Evolutionary conservation across 768 basidiomycete species (phyloP), one percentile per base, ranked within the genome.

Genomic region (Leccinum uliginosum): DNA sequence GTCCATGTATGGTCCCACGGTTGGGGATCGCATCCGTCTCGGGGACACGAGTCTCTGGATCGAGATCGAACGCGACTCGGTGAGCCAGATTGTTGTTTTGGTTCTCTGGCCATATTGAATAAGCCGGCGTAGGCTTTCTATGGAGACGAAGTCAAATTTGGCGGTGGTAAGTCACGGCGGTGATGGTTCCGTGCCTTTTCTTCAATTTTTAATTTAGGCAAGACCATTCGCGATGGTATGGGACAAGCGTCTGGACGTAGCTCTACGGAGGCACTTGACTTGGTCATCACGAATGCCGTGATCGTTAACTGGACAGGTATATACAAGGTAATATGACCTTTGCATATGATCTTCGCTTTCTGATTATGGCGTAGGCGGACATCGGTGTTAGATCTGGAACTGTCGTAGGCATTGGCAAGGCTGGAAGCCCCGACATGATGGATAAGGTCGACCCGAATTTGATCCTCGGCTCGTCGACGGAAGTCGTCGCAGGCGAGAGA

Each of bases 81-180:
- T 89, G 61, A 51, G 66, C 55, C 50, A 47, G 8, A 27, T n/a
- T 14, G 24, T 40, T 23, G 30, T 34, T 21, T 35, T 50, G 24
- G 14, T 10, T 34, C 5, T 45, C 59, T 23, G 34, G 6, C 51
- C 26, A 14, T 54, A 35, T 24, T 15, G 2, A 30, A 30, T 2
- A n/a, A 55, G 10, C 9, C 59, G 26, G 32, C 2, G 2, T 56
- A 91, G 85, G 90, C 95, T 5, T 76, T 84, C 4, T 96, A 97
- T 67, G 97, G 96, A 2, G 96, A 98, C 57, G 96, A 98, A 73
- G 89, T 91, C 74, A 98, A 98, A 74, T 99, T 99, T 65, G 97
- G 97, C 8, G 96, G 94, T 66, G 96, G 93, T 85, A 65, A 59
- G 74, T 58, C 43, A 14, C 46, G 0, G 11, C 7, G 21, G 24